phyloP scores from a whole-genome alignment of 805 yeast genomes.

The Candida boleticola region DNA sequence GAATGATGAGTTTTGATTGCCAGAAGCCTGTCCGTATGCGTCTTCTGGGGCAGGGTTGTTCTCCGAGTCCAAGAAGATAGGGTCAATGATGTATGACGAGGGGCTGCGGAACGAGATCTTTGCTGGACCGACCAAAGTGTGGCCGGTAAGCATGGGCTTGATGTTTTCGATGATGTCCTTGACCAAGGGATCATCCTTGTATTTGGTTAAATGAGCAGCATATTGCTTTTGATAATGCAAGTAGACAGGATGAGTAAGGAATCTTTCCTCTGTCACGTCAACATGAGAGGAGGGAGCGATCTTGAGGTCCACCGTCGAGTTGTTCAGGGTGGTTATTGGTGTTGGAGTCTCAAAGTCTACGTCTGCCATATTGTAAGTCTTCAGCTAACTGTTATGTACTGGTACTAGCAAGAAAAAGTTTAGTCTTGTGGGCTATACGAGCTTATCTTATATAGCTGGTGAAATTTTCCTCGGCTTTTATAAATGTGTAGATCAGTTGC shows the following conservation, averaged over 20 bases:
- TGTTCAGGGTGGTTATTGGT: slow-evolving; percentile 3
- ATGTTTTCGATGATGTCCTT: slow-evolving; percentile 23
- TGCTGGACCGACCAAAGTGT: slow-evolving; percentile 31
- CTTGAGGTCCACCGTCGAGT: slow-evolving; percentile 1
- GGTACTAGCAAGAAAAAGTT: too few species aligned
- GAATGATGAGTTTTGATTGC: slow-evolving; percentile 27
- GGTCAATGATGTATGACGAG: slow-evolving; percentile 33
- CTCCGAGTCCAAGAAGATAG: slow-evolving; percentile 18
- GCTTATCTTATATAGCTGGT: too few species aligned
- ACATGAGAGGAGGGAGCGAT: not conserved
- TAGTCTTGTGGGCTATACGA: too few species aligned
- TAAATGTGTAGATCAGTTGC: too few species aligned
- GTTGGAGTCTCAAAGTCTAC: slow-evolving; percentile 2
- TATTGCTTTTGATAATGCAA: slow-evolving; percentile 11
- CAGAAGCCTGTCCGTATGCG: slow-evolving; percentile 13
- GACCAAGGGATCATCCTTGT: slow-evolving; percentile 11
- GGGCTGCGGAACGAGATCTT: slow-evolving; percentile 33
- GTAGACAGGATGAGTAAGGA: slow-evolving; percentile 9
- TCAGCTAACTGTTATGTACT: too few species aligned
- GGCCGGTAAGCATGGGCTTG: slow-evolving; percentile 36
- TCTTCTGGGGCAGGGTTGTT: slow-evolving; percentile 17
- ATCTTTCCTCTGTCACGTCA: not conserved
- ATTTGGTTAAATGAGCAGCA: slow-evolving; percentile 9
- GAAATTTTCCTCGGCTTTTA: too few species aligned
- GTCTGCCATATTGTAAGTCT: not conserved